Evolutionary conservation across 1,139 yeast genomes (phyloP), one percentile per base, ranked within the genome.

Genomic region (Taphrina pruni): DNA sequence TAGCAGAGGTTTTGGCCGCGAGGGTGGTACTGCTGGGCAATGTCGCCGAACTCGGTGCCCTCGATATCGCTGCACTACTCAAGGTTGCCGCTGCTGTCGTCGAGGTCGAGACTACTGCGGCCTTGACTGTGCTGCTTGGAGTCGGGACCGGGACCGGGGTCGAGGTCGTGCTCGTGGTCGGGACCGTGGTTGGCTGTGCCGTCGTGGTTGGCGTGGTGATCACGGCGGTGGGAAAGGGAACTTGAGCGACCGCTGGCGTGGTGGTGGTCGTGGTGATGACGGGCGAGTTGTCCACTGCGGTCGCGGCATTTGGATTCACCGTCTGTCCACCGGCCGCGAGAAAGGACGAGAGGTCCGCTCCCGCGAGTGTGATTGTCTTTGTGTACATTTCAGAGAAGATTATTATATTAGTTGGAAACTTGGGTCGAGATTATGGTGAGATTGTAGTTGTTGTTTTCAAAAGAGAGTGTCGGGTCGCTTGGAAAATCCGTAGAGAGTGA

Each of bases 311-410:
- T 20, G 67, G 67, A 46, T 64, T 48, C 35, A 64, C 55, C 9
- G 67, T 64, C 61, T 54, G 60, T 17, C 67, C 67, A 14, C 67
- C 67, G 35, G 61, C 67, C 43, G 67, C 67, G 9, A 64, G 48
- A 32, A 64, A 64, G 36, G 67, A 64, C 35, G 67, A 64, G 8
- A 64, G 56, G 1, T 54, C 67, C 7, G 60, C 67, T 9, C 67
- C 67, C 11, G 60, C 60, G 54, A 64, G 61, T 17, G 67, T 64
- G 38, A 64, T 41, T 17, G 67, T 64, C 60, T 57, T 56, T 55
- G 67, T 64, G 35, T 52, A 45, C 52, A 57, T 57, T 9, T 26
- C 32, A 26, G 32, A 26, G 2, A 4, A 26, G 32, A 26, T 2
- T 26, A 26, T 26, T 26, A 26, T 26, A 26, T 26, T 26, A 26